Evolutionary conservation across 148 eudicot genomes (phyloP).

Genomic region (Rhododendron vialii): DNA sequence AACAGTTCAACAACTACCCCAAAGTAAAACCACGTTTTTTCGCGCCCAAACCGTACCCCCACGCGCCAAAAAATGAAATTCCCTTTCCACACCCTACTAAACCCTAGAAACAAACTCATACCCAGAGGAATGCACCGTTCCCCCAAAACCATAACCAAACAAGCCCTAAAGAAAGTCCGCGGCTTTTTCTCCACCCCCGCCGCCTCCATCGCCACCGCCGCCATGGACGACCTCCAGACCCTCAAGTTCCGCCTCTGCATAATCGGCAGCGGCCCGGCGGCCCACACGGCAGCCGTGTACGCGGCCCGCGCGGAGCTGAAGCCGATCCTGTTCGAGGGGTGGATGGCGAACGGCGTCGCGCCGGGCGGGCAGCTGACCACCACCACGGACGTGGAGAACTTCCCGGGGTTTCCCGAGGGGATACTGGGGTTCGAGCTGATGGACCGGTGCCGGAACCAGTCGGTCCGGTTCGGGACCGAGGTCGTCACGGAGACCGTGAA

Average conservation of each 20-base stretch:
- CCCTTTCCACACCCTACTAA: neutral
- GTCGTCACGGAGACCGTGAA: conserved; percentile 65
- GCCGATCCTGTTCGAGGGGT: conserved; percentile 79
- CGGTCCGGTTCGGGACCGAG: conserved; percentile 49
- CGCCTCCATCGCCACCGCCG: neutral
- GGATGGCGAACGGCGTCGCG: conserved; percentile 90
- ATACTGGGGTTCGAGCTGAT: conserved; percentile 52
- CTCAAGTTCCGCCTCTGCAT: conserved; percentile 68
- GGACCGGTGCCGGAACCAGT: conserved; percentile 50
- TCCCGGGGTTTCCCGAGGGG: conserved; percentile 81
- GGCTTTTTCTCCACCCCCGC: neutral
- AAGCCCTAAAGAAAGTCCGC: neutral
- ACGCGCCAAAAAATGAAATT: neutral
- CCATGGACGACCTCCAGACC: conserved; percentile 35
- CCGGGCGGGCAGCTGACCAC: conserved; percentile 95
- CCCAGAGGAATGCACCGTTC: neutral
- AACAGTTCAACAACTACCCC: neutral
- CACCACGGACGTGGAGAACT: conserved; percentile 85
- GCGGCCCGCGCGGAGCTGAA: conserved; percentile 80
- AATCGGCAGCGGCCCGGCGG: conserved; percentile 90
- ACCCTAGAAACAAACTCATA: no score
- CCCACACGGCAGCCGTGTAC: conserved; percentile 90
- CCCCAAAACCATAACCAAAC: neutral
- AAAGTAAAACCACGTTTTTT: neutral
- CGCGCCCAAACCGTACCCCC: neutral